phyloP scores from a whole-genome alignment of 1,284 basidiomycete genomes.

The Agaricales sp. region DNA sequence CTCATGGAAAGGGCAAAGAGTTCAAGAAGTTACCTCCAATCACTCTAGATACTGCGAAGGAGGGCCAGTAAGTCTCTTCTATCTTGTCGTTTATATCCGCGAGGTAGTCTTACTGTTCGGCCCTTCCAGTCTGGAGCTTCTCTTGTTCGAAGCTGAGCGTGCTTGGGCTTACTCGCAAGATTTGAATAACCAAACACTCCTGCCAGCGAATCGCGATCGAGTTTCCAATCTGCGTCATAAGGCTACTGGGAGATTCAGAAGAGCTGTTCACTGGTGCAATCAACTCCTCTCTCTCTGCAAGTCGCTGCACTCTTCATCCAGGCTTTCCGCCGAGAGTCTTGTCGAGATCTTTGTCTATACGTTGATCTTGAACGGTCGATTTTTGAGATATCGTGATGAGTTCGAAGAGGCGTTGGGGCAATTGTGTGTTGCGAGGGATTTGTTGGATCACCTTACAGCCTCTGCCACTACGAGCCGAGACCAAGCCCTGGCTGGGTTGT shows the following conservation, averaged over 20 bases:
- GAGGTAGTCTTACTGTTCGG: constrained; percentile 4
- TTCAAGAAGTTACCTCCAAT: constrained; percentile 76
- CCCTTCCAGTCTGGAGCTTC: constrained; percentile 61
- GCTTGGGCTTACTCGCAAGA: constrained; percentile 90
- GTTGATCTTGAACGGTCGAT: constrained; percentile 64
- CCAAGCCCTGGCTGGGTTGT: constrained; percentile 81
- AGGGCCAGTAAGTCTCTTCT: constrained; percentile 66
- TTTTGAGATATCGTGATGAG: constrained; percentile 62
- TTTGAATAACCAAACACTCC: constrained; percentile 45
- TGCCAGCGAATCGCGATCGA: constrained; percentile 39
- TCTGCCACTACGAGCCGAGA: constrained; percentile 73
- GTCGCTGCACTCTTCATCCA: constrained; percentile 41
- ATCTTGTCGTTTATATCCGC: constrained; percentile 1
- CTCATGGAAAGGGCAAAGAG: constrained; percentile 82
- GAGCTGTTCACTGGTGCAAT: constrained; percentile 76
- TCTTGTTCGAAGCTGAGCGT: constrained; percentile 84
- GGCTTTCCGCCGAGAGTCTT: constrained; percentile 45
- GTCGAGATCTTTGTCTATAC: constrained; percentile 61
- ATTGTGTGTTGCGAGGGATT: constrained; percentile 66
- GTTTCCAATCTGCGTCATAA: constrained; percentile 57
- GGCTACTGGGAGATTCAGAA: constrained; percentile 75
- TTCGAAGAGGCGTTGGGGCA: constrained; percentile 75
- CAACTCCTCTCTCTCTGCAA: constrained; percentile 71
- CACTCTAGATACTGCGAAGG: constrained; percentile 54
- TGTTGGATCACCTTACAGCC: constrained; percentile 67